Evolutionary conservation across 805 yeast species (phyloP).

Genomic region (Zygosaccharomyces bisporus): DNA sequence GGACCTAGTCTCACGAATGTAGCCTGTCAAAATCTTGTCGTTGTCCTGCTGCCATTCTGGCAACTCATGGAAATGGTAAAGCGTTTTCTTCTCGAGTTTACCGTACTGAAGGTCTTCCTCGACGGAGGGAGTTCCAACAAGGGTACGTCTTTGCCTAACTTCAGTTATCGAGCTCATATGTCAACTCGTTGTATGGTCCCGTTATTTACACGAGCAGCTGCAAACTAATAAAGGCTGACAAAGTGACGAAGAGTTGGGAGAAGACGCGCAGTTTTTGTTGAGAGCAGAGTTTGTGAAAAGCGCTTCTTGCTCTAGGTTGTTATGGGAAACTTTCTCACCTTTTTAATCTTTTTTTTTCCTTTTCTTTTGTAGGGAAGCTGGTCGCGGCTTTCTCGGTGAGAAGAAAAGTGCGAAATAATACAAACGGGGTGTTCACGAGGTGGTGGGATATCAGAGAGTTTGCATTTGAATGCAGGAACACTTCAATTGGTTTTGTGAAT

Average conservation of each 20-base stretch:
- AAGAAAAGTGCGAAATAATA: not conserved
- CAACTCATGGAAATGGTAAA: conserved; percentile 48
- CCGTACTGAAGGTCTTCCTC: conserved; percentile 3
- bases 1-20: conserved; percentile 55
- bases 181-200: not conserved
- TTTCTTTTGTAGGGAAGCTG: not conserved
- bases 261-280: not conserved
- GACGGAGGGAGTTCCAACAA: conserved; percentile 1
- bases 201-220: not conserved
- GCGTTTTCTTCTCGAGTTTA: conserved; percentile 7
- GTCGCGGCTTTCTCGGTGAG: not conserved
- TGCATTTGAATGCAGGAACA: no score
- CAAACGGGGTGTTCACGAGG: no score
- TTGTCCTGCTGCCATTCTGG: conserved; percentile 76
- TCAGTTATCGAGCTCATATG: conserved; percentile 24
- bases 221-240: not conserved
- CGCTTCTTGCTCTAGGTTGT: no score
- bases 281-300: no score
- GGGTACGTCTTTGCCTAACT: conserved; percentile 17
- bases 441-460: no score
- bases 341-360: conserved; percentile 1
- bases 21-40: conserved; percentile 60
- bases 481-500: no score
- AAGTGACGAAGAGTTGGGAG: not conserved
- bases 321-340: not conserved